These are phyloP conservation scores for Artemisia annua DNA, from an alignment of 129 eudicot species.

Conservation along the genomic window DNA sequence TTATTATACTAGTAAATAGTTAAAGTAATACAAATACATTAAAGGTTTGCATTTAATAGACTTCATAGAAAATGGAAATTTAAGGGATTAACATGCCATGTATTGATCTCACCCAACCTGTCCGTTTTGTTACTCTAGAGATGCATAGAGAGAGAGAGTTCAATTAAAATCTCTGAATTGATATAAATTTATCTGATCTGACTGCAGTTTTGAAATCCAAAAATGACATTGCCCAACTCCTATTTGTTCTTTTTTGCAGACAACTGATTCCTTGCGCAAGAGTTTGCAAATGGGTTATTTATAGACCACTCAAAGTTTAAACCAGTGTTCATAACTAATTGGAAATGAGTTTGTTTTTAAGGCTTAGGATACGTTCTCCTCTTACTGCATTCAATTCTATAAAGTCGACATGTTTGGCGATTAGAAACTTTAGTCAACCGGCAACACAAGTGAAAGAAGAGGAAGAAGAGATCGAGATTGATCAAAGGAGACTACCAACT, in stretches of 20 bases:
- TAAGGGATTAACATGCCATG: too few species aligned
- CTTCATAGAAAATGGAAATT: too few species aligned
- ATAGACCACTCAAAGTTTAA: constrained; percentile 17
- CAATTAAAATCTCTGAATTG: too few species aligned
- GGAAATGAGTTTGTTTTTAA: constrained; percentile 57
- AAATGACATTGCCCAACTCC: background rate
- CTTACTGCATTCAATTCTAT: constrained; percentile 14
- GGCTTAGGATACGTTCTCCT: constrained; percentile 39
- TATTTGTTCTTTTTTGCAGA: constrained; percentile 10
- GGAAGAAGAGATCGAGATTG: constrained; percentile 73
- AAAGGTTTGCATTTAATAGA: too few species aligned
- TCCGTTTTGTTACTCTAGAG: too few species aligned
- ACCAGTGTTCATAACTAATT: background rate
- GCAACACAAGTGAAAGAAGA: constrained; percentile 55
- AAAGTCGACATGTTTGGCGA: constrained; percentile 27
- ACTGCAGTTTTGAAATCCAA: too few species aligned
- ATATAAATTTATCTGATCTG: too few species aligned
- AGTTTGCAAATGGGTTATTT: constrained; percentile 28
- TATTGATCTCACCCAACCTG: too few species aligned
- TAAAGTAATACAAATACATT: too few species aligned
- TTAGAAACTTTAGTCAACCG: constrained; percentile 57
- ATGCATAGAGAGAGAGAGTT: too few species aligned
- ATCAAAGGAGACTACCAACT: constrained; percentile 82
- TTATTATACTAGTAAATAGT: too few species aligned
- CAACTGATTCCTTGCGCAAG: background rate